Base-by-base conservation (phyloP, 805 yeast species). In the Ogataea salicorniae region DNA sequence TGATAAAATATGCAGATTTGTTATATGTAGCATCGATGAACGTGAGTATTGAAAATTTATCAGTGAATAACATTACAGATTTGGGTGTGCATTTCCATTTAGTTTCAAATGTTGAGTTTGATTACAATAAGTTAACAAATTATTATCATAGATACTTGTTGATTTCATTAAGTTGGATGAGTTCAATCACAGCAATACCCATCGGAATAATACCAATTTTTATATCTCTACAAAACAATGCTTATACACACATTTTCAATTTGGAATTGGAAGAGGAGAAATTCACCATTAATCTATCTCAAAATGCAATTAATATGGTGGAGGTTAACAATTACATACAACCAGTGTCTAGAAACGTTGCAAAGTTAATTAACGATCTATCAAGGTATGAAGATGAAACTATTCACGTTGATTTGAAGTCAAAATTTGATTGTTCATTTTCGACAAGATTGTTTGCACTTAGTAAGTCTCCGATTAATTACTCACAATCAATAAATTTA, bases 101-200 rank as follows among this genome's bases (percentile, higher is more conserved):
- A 16, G 15, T 17, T 14, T 41, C 44, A 11, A 14, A n/a, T 4
- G 16, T 46, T 2, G 18, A 20, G 23, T 39, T 51, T 37, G 38
- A 49, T 23, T 49, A 51, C 35, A 36, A 29, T n/a, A 34, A 33
- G 20, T 18, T 51, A n/a, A 31, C 26, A n/a, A 40, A 22, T 11
- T 22, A 6, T 8, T 49, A 43, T 36, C 34, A 49, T n/a, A 26
- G 49, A 38, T 16, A 18, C 29, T 45, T 44, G 42, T 7, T 46
- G 18, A 8, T 22, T 16, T 11, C 31, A 14, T 9, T 53, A n/a
- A 42, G 47, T 18, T 17, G 18, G 5, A 16, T 50, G 4, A 43
- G 46, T 6, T 5, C 34, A 4, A 39, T 45, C 3, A 22, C 23
- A 7, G 34, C 43, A 31, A 34, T 15, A 6, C 46, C 46, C 6